Evolutionary conservation across 306 rosid species (phyloP).

Genomic region (Sesbania bispinosa): DNA sequence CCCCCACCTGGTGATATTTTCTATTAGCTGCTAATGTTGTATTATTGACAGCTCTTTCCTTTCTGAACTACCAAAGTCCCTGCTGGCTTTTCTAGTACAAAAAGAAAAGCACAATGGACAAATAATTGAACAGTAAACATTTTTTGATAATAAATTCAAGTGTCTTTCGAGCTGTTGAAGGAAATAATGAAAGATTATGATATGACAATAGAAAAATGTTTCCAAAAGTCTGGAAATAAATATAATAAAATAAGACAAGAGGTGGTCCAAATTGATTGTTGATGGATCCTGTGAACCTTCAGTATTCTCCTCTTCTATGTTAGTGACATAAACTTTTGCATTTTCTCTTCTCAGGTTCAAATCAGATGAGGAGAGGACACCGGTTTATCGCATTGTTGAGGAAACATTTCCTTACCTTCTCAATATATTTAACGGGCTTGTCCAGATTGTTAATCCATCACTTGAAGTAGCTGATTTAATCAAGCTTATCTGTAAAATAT

Average conservation of each 20-base stretch:
- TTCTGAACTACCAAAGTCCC: not conserved
- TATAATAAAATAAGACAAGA: too few relatives aligned
- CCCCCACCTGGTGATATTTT: not conserved
- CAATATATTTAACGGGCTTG: slow-evolving; percentile 73
- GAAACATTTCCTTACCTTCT: slow-evolving; percentile 94
- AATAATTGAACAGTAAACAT: not conserved
- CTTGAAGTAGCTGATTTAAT: slow-evolving; percentile 89
- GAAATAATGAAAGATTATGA: not conserved
- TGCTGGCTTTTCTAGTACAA: not conserved
- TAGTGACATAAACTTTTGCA: not conserved
- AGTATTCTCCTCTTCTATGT: not conserved
- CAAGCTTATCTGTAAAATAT: slow-evolving; percentile 97
- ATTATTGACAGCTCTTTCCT: not conserved
- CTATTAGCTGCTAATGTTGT: not conserved
- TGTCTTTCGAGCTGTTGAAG: not conserved
- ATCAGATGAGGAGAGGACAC: slow-evolving; percentile 91
- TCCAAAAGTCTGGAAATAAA: not conserved
- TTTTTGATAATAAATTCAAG: slow-evolving; percentile 15
- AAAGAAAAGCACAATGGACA: not conserved
- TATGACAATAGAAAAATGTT: not conserved
- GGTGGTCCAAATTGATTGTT: not conserved
- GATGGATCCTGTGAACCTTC: not conserved
- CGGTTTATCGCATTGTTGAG: slow-evolving; percentile 81
- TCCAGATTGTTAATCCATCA: slow-evolving; percentile 78
- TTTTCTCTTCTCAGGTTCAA: slow-evolving; percentile 68